Evolutionary conservation across 768 basidiomycete genomes (phyloP).

Genomic region (Russula sp.): DNA sequence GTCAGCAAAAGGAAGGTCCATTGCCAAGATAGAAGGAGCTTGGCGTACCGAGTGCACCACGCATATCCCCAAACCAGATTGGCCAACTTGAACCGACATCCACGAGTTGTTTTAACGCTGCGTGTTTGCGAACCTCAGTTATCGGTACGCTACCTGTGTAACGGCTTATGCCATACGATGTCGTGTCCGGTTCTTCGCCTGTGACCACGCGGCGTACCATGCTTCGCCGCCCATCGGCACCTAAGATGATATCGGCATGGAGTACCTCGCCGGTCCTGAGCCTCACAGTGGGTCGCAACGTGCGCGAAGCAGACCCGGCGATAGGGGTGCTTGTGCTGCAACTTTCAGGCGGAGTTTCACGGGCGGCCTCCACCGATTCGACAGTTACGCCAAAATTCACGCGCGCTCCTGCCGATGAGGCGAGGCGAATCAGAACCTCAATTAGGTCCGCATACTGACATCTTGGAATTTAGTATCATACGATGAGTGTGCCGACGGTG

Average conservation of each 20-base stretch:
- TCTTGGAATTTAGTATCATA: conserved; percentile 14
- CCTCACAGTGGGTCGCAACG: conserved; percentile 28
- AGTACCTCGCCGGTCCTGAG: conserved; percentile 33
- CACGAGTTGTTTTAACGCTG: conserved; percentile 17
- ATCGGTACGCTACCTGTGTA: conserved; percentile 29
- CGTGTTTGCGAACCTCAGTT: conserved; percentile 21
- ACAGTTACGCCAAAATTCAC: conserved; percentile 22
- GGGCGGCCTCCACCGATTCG: conserved; percentile 23
- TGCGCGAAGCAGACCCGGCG: conserved; percentile 9
- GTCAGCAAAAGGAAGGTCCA: not conserved
- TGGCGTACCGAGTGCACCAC: conserved; percentile 8
- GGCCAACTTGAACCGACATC: conserved; percentile 24
- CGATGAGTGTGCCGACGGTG: not conserved
- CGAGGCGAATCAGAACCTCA: conserved; percentile 24
- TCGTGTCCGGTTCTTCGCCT: conserved; percentile 33
- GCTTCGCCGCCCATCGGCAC: conserved; percentile 34
- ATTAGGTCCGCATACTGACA: conserved; percentile 28
- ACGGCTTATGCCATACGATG: conserved; percentile 32
- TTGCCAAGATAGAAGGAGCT: not conserved
- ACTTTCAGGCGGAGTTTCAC: conserved; percentile 8
- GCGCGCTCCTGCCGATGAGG: conserved; percentile 26
- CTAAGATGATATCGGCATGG: conserved; percentile 34
- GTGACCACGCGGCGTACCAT: conserved; percentile 31
- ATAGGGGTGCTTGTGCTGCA: conserved; percentile 12
- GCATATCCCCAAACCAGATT: conserved; percentile 19